These are phyloP conservation scores for Prototheca wickerhamii DNA, from an alignment of 163 green algal genomes.

Conservation along the genomic window DNA sequence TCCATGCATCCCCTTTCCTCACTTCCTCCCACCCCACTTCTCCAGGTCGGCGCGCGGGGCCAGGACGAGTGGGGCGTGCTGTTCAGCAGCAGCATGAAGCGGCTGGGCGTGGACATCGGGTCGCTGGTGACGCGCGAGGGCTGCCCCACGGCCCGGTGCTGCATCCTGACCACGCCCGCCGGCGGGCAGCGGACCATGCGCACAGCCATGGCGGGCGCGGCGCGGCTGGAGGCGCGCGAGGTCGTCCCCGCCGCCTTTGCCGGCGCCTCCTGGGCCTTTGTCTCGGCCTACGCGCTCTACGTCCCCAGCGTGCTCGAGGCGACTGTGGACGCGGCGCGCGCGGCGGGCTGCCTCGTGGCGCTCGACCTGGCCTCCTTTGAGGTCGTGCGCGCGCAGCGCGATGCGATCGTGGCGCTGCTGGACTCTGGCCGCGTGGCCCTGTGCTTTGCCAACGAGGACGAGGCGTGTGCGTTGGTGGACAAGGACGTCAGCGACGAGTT, in stretches of 20 bases:
- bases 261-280: neutral
- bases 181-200: slow-evolving; percentile 57
- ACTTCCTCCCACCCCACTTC: neutral
- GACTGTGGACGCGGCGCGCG: slow-evolving; percentile 34
- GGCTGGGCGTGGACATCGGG: slow-evolving; percentile 31
- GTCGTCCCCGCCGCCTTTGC: neutral
- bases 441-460: slow-evolving; percentile 65
- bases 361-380: slow-evolving; percentile 69
- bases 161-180: slow-evolving; percentile 35
- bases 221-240: neutral
- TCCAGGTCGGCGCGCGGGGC: slow-evolving; percentile 42
- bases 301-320: slow-evolving; percentile 37
- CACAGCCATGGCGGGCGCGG: slow-evolving; percentile 35
- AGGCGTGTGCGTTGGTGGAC: slow-evolving; percentile 28
- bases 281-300: slow-evolving; percentile 25
- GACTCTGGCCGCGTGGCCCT: slow-evolving; percentile 22
- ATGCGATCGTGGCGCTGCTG: slow-evolving; percentile 26
- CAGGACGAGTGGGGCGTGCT: slow-evolving; percentile 56
- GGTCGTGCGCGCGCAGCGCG: slow-evolving; percentile 35
- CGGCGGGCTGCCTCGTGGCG: slow-evolving; percentile 35
- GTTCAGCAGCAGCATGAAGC: slow-evolving; percentile 43
- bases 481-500: slow-evolving; percentile 3
- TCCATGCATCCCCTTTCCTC: neutral
- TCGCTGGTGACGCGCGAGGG: neutral
- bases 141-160: slow-evolving; percentile 35